Evolutionary conservation across 352 stramenopile species (phyloP).

Genomic region (Phytophthora cajani): DNA sequence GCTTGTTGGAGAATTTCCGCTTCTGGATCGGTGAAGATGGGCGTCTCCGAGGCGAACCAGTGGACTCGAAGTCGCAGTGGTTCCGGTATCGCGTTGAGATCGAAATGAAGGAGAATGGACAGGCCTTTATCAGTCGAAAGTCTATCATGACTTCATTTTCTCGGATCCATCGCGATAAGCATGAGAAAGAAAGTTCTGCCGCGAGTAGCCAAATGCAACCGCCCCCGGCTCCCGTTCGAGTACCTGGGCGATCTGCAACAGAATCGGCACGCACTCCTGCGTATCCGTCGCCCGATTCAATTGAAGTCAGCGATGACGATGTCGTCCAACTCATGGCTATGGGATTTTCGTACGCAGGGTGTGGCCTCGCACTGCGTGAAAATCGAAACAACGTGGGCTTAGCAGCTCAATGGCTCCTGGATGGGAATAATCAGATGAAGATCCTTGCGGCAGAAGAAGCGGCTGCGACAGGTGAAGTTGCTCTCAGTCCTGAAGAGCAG

Average conservation of each 20-base stretch:
- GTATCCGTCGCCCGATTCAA: constrained; percentile 14
- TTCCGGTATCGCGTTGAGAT: constrained; percentile 88
- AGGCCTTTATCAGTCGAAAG: constrained; percentile 65
- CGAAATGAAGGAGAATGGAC: constrained; percentile 49
- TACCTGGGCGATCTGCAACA: constrained; percentile 1
- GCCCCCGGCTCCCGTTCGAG: constrained; percentile 48
- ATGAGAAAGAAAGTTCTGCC: constrained; percentile 30
- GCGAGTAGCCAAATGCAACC: constrained; percentile 39
- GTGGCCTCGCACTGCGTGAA: constrained; percentile 69
- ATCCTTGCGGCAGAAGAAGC: constrained; percentile 68
- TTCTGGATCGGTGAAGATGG: constrained; percentile 98
- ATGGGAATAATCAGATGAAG: constrained; percentile 79
- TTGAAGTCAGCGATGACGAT: constrained; percentile 76
- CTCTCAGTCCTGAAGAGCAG: constrained; percentile 66
- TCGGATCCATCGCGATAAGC: constrained; percentile 42
- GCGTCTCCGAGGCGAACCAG: constrained; percentile 94
- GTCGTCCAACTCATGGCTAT: constrained; percentile 90
- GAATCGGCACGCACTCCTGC: constrained; percentile 13
- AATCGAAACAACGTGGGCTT: constrained; percentile 71
- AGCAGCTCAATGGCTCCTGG: constrained; percentile 85
- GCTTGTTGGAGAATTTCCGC: constrained; percentile 95
- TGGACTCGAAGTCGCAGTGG: constrained; percentile 86
- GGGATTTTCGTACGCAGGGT: constrained; percentile 89
- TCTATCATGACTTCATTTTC: constrained; percentile 78
- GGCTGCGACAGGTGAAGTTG: constrained; percentile 54